Evolutionary conservation across 2,329 filamentous ascomycete genomes (phyloP).

Genomic region (Cladosporium halotolerans): DNA sequence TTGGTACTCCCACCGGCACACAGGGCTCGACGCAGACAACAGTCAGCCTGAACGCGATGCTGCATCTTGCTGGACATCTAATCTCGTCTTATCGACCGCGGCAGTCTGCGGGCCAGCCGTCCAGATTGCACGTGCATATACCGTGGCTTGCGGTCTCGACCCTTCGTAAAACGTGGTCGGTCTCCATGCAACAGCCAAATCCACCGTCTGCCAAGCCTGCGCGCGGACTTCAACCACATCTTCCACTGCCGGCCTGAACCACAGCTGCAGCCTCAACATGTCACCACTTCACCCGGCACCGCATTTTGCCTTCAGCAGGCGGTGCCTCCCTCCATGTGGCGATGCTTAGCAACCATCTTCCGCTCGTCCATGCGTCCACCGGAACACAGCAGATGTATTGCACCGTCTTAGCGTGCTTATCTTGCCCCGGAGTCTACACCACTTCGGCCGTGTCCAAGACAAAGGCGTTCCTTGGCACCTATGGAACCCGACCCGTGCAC

Average conservation of each 20-base stretch:
- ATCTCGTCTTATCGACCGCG: background rate
- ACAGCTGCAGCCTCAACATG: conserved; percentile 1
- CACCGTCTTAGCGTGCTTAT: conserved; percentile 12
- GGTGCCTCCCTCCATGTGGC: conserved; percentile 1
- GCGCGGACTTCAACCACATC: background rate
- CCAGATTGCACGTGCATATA: background rate
- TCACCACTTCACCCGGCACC: background rate
- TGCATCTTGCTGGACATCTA: background rate
- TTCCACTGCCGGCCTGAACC: background rate
- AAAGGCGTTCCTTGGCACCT: conserved; percentile 7
- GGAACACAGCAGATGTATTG: conserved; percentile 7
- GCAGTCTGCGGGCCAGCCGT: background rate
- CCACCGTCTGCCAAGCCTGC: background rate
- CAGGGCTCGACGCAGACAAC: background rate
- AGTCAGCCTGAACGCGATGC: background rate
- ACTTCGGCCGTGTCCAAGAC: background rate
- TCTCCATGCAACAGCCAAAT: background rate
- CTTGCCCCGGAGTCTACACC: background rate
- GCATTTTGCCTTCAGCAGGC: background rate
- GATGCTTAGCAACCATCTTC: conserved; percentile 3
- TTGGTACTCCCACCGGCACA: background rate
- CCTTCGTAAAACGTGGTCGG: background rate
- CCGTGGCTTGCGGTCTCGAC: conserved; percentile 7
- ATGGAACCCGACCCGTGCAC: background rate
- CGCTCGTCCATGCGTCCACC: conserved; percentile 5